phyloP scores from a whole-genome alignment of 1,139 yeast genomes.

The Suhomyces wounanorum region DNA sequence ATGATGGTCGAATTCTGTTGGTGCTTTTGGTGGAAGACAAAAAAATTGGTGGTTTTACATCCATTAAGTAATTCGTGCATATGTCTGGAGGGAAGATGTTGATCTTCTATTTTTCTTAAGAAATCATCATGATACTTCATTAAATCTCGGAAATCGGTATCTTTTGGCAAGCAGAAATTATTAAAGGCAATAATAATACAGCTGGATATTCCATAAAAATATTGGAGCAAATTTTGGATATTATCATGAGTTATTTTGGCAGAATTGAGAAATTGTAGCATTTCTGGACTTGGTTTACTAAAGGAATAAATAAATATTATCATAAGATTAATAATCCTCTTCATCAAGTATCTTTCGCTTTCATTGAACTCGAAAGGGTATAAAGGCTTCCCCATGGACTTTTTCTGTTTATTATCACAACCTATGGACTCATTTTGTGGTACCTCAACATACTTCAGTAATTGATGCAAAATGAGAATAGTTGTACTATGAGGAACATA shows the following conservation, averaged over 20 bases:
- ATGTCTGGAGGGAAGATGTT: not conserved
- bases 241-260: not conserved
- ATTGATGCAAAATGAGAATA: not conserved
- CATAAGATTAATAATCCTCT: not conserved
- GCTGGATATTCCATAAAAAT: conserved; percentile 5
- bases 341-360: not conserved
- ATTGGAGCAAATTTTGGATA: not conserved
- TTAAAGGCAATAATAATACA: conserved; percentile 2
- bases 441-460: not conserved
- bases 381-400: not conserved
- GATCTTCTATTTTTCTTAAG: not conserved
- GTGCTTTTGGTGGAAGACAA: not conserved
- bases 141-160: conserved; percentile 1
- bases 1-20: not conserved
- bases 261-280: not conserved
- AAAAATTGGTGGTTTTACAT: not conserved
- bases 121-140: not conserved
- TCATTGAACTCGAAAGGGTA: not conserved
- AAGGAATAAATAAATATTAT: conserved; percentile 1
- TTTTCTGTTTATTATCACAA: not conserved
- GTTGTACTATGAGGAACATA: conserved; percentile 3
- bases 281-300: conserved; percentile 1
- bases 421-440: not conserved
- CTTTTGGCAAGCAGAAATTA: not conserved
- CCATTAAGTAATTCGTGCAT: not conserved